These are phyloP conservation scores for Sugiyamaella qingdaonensis DNA, from an alignment of 805 yeast species.

Conservation along the genomic window DNA sequence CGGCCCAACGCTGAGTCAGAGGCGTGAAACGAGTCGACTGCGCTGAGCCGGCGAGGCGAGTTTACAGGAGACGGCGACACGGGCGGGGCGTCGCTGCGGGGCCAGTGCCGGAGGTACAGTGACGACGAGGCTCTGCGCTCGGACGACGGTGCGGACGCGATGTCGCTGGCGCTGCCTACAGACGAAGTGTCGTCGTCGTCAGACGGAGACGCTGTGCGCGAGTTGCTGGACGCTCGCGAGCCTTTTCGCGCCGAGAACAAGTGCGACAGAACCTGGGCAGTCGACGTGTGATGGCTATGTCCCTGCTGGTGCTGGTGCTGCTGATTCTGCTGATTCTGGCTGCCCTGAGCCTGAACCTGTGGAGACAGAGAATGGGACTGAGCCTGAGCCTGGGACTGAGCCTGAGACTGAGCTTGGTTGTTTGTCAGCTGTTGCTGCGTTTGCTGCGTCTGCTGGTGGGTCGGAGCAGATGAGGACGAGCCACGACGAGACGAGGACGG, in stretches of 20 bases:
- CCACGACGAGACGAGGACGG: neutral
- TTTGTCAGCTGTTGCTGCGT: neutral
- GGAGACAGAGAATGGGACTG: too few relatives aligned
- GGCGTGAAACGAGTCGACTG: neutral
- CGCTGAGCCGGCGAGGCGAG: neutral
- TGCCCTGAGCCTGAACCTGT: neutral
- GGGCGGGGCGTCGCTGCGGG: constrained; percentile 1
- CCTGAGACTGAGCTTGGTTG: neutral
- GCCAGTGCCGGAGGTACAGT: neutral
- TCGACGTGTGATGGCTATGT: neutral
- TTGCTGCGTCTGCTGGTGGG: neutral
- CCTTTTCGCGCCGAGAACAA: constrained; percentile 1
- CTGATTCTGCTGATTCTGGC: neutral
- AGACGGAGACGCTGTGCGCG: neutral
- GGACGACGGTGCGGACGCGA: constrained; percentile 1
- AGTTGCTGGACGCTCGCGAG: neutral
- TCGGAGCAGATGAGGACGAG: neutral
- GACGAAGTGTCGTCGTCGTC: constrained; percentile 3
- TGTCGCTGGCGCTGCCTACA: neutral
- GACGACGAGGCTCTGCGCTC: constrained; percentile 1
- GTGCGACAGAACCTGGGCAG: constrained; percentile 1
- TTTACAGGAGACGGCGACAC: constrained; percentile 3
- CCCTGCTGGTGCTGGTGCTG: neutral
- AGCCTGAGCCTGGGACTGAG: too few relatives aligned
- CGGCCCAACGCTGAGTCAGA: neutral